These are phyloP conservation scores for Eimeria acervulina DNA, from an alignment of 169 alveolate species.

Conservation along the genomic window DNA sequence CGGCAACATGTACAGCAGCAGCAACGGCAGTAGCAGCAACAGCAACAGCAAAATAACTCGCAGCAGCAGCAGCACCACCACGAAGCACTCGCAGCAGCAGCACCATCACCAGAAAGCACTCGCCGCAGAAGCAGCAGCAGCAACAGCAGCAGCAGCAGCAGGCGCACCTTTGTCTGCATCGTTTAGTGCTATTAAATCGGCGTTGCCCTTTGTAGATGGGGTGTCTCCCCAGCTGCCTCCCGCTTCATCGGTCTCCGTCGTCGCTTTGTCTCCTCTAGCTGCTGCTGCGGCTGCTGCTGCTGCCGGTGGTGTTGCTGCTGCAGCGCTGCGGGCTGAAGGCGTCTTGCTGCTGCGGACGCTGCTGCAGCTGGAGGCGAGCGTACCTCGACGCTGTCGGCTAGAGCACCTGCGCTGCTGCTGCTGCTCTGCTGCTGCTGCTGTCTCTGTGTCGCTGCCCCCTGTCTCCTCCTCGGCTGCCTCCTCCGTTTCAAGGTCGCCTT, in stretches of 20 bases:
- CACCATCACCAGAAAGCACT: background rate
- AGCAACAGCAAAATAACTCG: background rate
- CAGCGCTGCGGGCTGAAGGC: conserved; percentile 36
- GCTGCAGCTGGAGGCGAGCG: background rate
- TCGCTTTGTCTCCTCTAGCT: background rate
- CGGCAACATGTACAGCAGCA: background rate
- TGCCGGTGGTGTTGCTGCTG: conserved; percentile 51
- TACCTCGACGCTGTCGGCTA: conserved; percentile 20
- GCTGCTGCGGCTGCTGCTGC: conserved; percentile 45
- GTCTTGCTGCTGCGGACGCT: conserved; percentile 67
- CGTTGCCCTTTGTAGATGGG: conserved; percentile 30
- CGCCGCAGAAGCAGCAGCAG: conserved; percentile 47
- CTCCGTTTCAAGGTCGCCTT: conserved; percentile 36
- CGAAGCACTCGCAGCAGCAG: background rate
- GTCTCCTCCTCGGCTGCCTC: conserved; percentile 57
- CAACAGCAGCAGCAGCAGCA: conserved; percentile 46
- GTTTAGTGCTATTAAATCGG: conserved; percentile 75
- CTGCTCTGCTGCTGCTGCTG: conserved; percentile 62
- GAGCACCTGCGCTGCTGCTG: conserved; percentile 71
- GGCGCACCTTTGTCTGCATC: conserved; percentile 69
- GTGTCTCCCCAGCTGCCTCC: conserved; percentile 42
- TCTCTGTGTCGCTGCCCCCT: conserved; percentile 37
- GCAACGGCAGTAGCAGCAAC: background rate
- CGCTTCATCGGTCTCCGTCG: background rate
- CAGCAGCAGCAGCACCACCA: background rate